These are phyloP conservation scores for Allium cepa DNA, from an alignment of 106 monocot genomes.

Conservation along the genomic window DNA sequence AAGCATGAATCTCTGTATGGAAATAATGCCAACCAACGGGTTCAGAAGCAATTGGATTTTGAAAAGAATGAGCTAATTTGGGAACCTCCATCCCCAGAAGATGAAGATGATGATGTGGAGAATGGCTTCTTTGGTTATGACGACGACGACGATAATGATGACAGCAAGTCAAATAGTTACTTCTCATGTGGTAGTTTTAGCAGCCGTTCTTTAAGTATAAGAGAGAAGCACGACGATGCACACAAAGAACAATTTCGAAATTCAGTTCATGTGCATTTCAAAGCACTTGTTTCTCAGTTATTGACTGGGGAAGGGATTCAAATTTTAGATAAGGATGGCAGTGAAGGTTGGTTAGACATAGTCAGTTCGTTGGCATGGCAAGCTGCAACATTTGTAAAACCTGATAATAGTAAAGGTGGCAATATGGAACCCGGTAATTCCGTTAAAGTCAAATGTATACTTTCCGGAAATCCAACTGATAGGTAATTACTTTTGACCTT, in stretches of 20 bases:
- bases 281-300: slow-evolving; percentile 65
- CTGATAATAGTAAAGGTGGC: slow-evolving; percentile 72
- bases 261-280: slow-evolving; percentile 54
- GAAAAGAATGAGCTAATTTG: slow-evolving; percentile 44
- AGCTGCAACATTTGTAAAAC: slow-evolving; percentile 69
- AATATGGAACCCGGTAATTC: slow-evolving; percentile 90
- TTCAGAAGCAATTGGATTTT: slow-evolving; percentile 42
- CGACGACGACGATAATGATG: slow-evolving; percentile 31
- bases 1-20: slow-evolving; percentile 17
- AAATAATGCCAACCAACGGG: slow-evolving; percentile 16
- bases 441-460: slow-evolving; percentile 84
- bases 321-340: slow-evolving; percentile 4
- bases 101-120: slow-evolving; percentile 51
- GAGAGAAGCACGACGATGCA: slow-evolving; percentile 31
- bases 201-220: slow-evolving; percentile 9
- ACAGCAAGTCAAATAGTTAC: slow-evolving; percentile 14
- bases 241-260: slow-evolving; percentile 34
- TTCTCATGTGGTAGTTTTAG: slow-evolving; percentile 31
- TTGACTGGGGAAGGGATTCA: slow-evolving; percentile 57
- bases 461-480: slow-evolving; percentile 57
- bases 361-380: slow-evolving; percentile 81
- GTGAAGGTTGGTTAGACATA: slow-evolving; percentile 53
- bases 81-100: slow-evolving; percentile 65
- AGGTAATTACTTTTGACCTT: slow-evolving; percentile 38
- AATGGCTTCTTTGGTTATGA: slow-evolving; percentile 22